Conservation (phyloP, 192 early-diverging fungal genomes). For the Chytriomyces sp. region DNA sequence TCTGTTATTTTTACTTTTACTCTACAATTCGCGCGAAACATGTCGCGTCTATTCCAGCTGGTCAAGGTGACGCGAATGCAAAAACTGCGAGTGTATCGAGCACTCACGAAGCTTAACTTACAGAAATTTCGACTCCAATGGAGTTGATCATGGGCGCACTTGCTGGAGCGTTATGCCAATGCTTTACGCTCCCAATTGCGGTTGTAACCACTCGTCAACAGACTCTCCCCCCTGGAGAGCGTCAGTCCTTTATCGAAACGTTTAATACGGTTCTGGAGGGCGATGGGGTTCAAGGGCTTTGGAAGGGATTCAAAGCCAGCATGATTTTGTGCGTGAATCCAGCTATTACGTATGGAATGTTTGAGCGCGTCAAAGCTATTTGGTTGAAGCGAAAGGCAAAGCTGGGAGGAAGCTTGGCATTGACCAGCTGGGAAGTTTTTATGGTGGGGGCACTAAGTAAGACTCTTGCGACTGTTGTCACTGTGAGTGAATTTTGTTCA, state of each 20-base stretch:
- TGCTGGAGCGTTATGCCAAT: slow-evolving; percentile 85
- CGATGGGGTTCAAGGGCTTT: slow-evolving; percentile 81
- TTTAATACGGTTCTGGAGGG: slow-evolving; percentile 69
- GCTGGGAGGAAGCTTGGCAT: slow-evolving; percentile 23
- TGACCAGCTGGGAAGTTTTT: slow-evolving; percentile 86
- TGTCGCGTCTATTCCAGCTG: slow-evolving; percentile 37
- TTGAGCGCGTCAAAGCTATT: slow-evolving; percentile 72
- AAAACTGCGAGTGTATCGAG: no score
- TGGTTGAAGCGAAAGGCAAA: slow-evolving; percentile 24
- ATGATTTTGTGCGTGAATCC: slow-evolving; percentile 92
- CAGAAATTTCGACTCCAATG: slow-evolving; percentile 75
- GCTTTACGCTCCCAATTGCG: slow-evolving; percentile 90
- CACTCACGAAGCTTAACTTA: background rate
- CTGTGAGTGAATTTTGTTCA: slow-evolving; percentile 40
- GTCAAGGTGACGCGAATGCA: slow-evolving; percentile 14
- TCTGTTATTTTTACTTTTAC: slow-evolving; percentile 67
- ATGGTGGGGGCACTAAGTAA: slow-evolving; percentile 91
- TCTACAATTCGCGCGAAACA: slow-evolving; percentile 67
- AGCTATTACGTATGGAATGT: slow-evolving; percentile 96
- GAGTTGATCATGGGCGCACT: slow-evolving; percentile 89
- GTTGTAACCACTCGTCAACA: slow-evolving; percentile 96
- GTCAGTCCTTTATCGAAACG: slow-evolving; percentile 64
- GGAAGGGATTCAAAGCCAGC: slow-evolving; percentile 91
- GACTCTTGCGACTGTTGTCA: slow-evolving; percentile 77
- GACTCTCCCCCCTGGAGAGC: slow-evolving; percentile 69